A percentile compares a stretch with the other conserved stretches of the same genome.
Conservation (phyloP, 768 basidiomycete genomes). For the Coprinopsis marcescibilis region DNA sequence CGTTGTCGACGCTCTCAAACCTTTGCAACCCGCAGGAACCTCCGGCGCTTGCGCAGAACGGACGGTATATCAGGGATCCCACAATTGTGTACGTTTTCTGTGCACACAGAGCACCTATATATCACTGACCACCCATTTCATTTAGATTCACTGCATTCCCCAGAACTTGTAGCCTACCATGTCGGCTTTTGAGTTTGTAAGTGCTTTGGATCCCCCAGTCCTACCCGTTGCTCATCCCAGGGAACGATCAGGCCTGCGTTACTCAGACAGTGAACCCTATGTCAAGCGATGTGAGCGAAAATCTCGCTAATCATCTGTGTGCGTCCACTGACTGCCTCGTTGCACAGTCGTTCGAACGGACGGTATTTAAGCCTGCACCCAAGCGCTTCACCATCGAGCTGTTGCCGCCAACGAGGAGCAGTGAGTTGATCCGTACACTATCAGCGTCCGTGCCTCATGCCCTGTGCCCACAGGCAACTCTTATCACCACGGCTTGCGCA, state of each 20-base stretch:
- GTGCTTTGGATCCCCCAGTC: not conserved
- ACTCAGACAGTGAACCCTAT: not conserved
- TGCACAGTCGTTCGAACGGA: constrained; percentile 52
- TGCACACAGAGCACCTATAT: not conserved
- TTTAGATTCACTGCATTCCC: not conserved
- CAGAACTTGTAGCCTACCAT: not conserved
- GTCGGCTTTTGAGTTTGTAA: not conserved
- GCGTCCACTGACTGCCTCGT: constrained; percentile 2
- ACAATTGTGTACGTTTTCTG: not conserved
- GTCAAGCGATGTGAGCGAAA: constrained; percentile 6
- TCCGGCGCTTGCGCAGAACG: not conserved
- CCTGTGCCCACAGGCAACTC: constrained; percentile 34
- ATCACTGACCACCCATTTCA: not conserved
- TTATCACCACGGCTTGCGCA: constrained; percentile 57
- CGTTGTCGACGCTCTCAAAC: not conserved
- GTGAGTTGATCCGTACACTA: constrained; percentile 25
- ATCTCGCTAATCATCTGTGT: not conserved
- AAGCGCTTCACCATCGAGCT: constrained; percentile 53
- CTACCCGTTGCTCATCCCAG: not conserved
- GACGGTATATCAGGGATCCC: not conserved
- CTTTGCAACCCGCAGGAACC: not conserved
- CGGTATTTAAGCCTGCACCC: constrained; percentile 56
- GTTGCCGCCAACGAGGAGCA: constrained; percentile 52
- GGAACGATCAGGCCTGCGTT: not conserved
- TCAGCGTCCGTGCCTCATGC: constrained; percentile 8